phyloP scores from a whole-genome alignment of 2,329 filamentous ascomycete genomes.

The Pseudogymnoascus sp. region DNA sequence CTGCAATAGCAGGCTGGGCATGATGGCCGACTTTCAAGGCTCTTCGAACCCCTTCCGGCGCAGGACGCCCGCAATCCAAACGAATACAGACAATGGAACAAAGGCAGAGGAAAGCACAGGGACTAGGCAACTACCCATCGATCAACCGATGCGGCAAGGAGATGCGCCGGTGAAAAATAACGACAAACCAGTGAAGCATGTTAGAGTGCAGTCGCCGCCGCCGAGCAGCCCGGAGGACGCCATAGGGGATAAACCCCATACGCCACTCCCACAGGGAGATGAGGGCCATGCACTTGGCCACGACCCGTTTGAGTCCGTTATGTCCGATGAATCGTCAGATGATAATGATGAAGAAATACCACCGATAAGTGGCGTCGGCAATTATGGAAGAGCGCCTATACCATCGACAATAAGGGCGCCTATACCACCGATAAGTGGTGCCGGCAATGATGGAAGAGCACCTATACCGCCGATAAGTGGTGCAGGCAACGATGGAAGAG shows the following conservation, averaged over 20 bases:
- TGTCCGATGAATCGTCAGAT: slow-evolving; percentile 26
- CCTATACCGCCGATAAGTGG: slow-evolving; percentile 15
- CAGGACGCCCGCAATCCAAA: slow-evolving; percentile 5
- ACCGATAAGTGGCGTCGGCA: slow-evolving; percentile 13
- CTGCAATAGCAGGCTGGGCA: slow-evolving; percentile 12
- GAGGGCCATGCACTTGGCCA: slow-evolving; percentile 19
- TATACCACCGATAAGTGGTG: slow-evolving; percentile 13
- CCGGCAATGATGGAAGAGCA: no score
- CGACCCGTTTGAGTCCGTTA: slow-evolving; percentile 26
- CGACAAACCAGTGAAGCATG: slow-evolving; percentile 53
- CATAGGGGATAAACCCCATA: slow-evolving; percentile 19
- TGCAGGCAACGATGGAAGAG: slow-evolving; percentile 13
- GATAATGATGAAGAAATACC: slow-evolving; percentile 15
- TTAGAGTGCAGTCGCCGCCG: slow-evolving; percentile 57
- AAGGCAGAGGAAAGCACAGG: background rate
- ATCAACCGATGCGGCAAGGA: slow-evolving; percentile 10
- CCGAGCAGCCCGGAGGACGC: slow-evolving; percentile 35
- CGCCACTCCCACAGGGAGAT: slow-evolving; percentile 25
- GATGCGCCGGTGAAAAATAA: slow-evolving; percentile 19
- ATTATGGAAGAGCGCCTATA: slow-evolving; percentile 27
- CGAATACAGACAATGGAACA: background rate
- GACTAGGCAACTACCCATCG: slow-evolving; percentile 1
- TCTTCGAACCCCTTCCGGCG: slow-evolving; percentile 29
- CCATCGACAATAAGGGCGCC: slow-evolving; percentile 25
- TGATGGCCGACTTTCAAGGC: slow-evolving; percentile 21